phyloP scores from a whole-genome alignment of 148 eudicot species.

The Spergularia marina region DNA sequence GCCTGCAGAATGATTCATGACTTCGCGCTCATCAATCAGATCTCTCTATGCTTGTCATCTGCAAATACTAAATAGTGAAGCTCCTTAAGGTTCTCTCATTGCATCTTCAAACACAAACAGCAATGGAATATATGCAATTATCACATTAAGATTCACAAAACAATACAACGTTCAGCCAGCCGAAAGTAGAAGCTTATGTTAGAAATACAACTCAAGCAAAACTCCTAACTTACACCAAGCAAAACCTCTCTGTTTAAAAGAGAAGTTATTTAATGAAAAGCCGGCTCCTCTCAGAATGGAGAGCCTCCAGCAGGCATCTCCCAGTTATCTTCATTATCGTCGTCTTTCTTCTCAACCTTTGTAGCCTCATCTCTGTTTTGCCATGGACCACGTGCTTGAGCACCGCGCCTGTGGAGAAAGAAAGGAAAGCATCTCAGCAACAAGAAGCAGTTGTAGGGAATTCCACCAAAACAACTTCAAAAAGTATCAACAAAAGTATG shows the following conservation, averaged over 20 bases:
- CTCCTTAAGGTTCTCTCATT: background rate
- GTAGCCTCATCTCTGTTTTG: constrained; percentile 39
- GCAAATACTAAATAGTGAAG: background rate
- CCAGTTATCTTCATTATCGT: constrained; percentile 69
- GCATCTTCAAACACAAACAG: background rate
- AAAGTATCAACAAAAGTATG: background rate
- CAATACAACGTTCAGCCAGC: constrained; percentile 7
- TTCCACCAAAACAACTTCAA: no score
- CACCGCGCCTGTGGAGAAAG: constrained; percentile 40
- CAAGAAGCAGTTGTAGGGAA: background rate
- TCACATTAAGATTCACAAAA: constrained; percentile 8
- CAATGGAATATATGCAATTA: constrained; percentile 10
- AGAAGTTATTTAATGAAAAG: constrained; percentile 12
- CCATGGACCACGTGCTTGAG: constrained; percentile 26
- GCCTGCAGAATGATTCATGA: no score
- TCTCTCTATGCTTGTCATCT: background rate
- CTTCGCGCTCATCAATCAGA: no score
- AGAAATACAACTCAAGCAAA: constrained; percentile 13
- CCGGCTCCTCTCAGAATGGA: constrained; percentile 35
- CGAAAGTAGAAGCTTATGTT: background rate
- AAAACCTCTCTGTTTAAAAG: constrained; percentile 16
- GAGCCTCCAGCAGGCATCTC: constrained; percentile 53
- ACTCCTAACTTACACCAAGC: constrained; percentile 23
- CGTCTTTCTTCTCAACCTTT: constrained; percentile 47
- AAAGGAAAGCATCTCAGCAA: background rate